Base-by-base conservation (phyloP, 345 rosid species). In the Euphorbia lathyris region DNA sequence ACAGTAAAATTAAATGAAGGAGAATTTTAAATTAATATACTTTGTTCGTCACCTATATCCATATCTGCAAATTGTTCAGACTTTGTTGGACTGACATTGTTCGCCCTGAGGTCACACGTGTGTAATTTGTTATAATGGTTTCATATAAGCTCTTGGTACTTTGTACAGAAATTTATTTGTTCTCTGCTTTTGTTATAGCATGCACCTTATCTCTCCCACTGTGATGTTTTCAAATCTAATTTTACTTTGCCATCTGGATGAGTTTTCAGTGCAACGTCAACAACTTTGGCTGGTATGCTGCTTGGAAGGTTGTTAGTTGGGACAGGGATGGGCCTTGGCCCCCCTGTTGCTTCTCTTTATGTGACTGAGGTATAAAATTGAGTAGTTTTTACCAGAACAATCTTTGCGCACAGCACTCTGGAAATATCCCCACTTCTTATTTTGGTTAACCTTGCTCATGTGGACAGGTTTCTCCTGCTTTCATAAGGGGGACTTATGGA, bases 401-500 rank as follows among this genome's bases (percentile, higher is more conserved):
- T 71, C 43, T 50, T 64, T 58, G 8, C 60, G 43, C 68, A 58
- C 42, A 56, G 53, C 53, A 29, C 69, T 60, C 36, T 55, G 40
- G 5, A 8, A 47, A 27, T 1, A 63, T 70, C 47, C 51, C 65
- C 66, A 48, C 66, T 58, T 68, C 17, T 63, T 27, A 74, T 65
- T 72, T 69, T 63, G 65, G 20, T 65, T 55, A 48, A 20, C 74
- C n/a, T 7, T n/a, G 19, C 60, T 67, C 43, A 25, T 42, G 9
- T 58, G 71, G 73, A 51, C 83, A 95, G 99, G 82, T 95, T 66
- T 95, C 97, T 74, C 99, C 99, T 71, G 75, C 99, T 72, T 86
- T 77, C 81, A 90, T 95, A 73, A 87, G 99, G 87, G 99, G 99
- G 53, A 94, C 98, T 32, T 91, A 86, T 79, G 98, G 98, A 81